These are phyloP conservation scores for Cytauxzoon felis DNA, from an alignment of 169 alveolate species.

Conservation along the genomic window DNA sequence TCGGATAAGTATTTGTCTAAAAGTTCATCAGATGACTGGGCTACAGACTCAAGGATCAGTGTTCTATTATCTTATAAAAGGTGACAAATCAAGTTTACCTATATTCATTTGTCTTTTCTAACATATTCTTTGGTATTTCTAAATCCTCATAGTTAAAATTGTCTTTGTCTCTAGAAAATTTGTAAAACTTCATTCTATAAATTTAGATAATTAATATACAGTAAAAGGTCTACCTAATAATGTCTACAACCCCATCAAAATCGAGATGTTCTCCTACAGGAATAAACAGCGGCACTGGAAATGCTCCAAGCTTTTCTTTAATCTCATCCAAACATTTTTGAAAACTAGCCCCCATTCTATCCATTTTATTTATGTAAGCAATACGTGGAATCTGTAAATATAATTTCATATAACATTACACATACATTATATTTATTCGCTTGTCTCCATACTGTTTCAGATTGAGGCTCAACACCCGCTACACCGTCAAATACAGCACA, in stretches of 20 bases:
- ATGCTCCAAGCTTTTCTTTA: slow-evolving; percentile 77
- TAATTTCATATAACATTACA: slow-evolving; percentile 72
- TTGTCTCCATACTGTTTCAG: slow-evolving; percentile 92
- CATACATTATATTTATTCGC: slow-evolving; percentile 77
- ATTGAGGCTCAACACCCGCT: slow-evolving; percentile 94
- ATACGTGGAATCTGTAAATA: slow-evolving; percentile 80
- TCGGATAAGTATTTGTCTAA: slow-evolving; percentile 80
- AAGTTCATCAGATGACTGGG: slow-evolving; percentile 82
- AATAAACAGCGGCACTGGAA: slow-evolving; percentile 84
- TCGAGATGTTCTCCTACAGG: slow-evolving; percentile 84
- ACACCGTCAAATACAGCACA: slow-evolving; percentile 94
- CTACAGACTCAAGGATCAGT: slow-evolving; percentile 72
- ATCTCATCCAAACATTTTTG: slow-evolving; percentile 81
- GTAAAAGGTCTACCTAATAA: slow-evolving; percentile 62
- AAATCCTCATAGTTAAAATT: slow-evolving; percentile 28
- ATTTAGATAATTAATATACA: slow-evolving; percentile 17
- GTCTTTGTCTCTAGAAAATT: slow-evolving; percentile 50
- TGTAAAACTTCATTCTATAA: slow-evolving; percentile 38
- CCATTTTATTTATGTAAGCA: slow-evolving; percentile 92
- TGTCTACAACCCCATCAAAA: slow-evolving; percentile 85
- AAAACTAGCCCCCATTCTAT: slow-evolving; percentile 88
- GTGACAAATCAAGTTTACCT: slow-evolving; percentile 5
- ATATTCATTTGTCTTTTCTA: slow-evolving; percentile 27
- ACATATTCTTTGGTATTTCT: slow-evolving; percentile 48
- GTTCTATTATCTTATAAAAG: slow-evolving; percentile 44